Evolutionary conservation across 116 monocot genomes (phyloP), one percentile per base, ranked within the genome.

Genomic region (Posidonia oceanica): DNA sequence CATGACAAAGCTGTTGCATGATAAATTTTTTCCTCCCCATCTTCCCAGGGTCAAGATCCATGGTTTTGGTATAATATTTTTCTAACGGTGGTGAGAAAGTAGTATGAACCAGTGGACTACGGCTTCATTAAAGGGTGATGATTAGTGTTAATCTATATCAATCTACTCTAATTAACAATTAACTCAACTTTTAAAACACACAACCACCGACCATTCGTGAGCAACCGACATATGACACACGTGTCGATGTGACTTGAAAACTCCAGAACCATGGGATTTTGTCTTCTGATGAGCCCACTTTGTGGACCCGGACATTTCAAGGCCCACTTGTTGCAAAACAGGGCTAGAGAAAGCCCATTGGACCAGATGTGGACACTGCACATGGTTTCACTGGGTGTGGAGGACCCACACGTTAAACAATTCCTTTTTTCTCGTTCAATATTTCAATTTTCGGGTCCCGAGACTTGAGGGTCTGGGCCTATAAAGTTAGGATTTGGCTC

Each of bases 211-310:
- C 59, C 59, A 59, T 29, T 11, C 29, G 29, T 29, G 29, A 29
- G 29, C 29, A 29, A 29, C 29, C 29, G 29, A 29, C 29, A 29
- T 29, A 29, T 29, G 29, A 29, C 23, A 13, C 61, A 61, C 61
- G 11, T 23, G 36, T 61, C 20, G 4, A 61, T 61, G 16, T 61
- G 61, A 61, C 61, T 0, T 29, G 61, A 61, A 36, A 61, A 36
- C 61, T 61, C 61, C 61, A 12, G 36, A 20, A 61, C 36, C 23
- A 23, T 61, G 61, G 61, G 61, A 61, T 61, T 13, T 21, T 61
- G 22, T 61, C 21, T 29, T 36, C 29, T 15, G 15, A 0, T 51
- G 39, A 11, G 41, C 39, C n/a, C 21, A 3, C 37, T 23, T 7
- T 12, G 37, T 0, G 37, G 2, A 29, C 61, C 61, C 29, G 1